phyloP scores from a whole-genome alignment of 352 stramenopile species.

The Phytopythium montanum region DNA sequence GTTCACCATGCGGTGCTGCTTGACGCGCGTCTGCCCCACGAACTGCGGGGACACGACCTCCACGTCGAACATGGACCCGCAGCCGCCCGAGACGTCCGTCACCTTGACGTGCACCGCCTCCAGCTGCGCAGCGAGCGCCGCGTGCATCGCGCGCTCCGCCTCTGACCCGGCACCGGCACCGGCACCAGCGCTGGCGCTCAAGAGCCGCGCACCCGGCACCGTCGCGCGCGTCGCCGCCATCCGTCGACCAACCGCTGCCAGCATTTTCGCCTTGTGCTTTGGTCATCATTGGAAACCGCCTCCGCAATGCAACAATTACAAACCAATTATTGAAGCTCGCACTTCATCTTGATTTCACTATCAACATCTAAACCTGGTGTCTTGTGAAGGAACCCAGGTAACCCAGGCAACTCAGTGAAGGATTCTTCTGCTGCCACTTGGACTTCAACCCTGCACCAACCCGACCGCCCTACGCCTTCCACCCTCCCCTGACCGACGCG shows the following conservation, averaged over 20 bases:
- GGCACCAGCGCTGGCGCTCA: slow-evolving; percentile 14
- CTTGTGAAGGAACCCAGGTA: too few relatives aligned
- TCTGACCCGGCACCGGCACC: slow-evolving; percentile 19
- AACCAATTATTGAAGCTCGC: too few relatives aligned
- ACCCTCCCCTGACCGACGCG: neutral
- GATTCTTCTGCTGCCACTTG: too few relatives aligned
- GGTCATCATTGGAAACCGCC: too few relatives aligned
- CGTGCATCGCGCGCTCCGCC: slow-evolving; percentile 71
- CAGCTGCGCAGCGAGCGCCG: slow-evolving; percentile 46
- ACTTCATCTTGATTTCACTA: too few relatives aligned
- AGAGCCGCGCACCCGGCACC: slow-evolving; percentile 13
- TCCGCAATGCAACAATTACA: too few relatives aligned
- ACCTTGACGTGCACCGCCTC: slow-evolving; percentile 81
- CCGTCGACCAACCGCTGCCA: slow-evolving; percentile 18
- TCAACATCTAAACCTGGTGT: too few relatives aligned
- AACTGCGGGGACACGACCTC: slow-evolving; percentile 82
- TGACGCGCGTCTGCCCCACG: slow-evolving; percentile 73
- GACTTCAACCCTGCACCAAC: too few relatives aligned
- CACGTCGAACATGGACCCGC: slow-evolving; percentile 87
- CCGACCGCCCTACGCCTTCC: neutral
- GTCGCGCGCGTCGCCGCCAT: slow-evolving; percentile 18
- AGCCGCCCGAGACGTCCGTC: slow-evolving; percentile 84
- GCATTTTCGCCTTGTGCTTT: slow-evolving; percentile 12
- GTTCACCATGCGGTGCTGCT: slow-evolving; percentile 87
- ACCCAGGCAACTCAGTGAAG: too few relatives aligned